Conservation (phyloP, 306 rosid species). For the Delonix regia region DNA sequence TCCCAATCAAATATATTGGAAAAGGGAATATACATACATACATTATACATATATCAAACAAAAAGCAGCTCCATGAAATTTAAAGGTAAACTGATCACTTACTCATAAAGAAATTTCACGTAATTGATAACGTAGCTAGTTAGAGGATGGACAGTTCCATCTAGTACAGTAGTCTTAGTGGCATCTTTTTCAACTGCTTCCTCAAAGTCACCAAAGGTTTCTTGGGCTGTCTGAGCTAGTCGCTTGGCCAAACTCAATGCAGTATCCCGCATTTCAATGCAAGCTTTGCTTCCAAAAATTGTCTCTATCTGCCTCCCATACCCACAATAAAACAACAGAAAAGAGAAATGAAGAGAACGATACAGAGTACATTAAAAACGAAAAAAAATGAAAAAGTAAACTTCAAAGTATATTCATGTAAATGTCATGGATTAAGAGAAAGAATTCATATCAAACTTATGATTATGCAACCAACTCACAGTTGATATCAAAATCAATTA, state of each 20-base stretch:
- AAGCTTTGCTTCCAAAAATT: constrained; percentile 74
- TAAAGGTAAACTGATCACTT: constrained; percentile 46
- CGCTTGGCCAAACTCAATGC: constrained; percentile 73
- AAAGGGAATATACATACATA: not conserved
- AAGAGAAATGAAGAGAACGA: not conserved
- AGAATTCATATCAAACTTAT: not conserved
- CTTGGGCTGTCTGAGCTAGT: constrained; percentile 95
- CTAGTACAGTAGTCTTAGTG: constrained; percentile 88
- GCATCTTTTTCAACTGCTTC: constrained; percentile 99
- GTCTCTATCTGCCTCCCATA: constrained; percentile 55
- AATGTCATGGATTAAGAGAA: not conserved
- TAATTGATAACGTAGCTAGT: constrained; percentile 98
- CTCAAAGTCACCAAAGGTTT: constrained; percentile 94
- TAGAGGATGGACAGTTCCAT: constrained; percentile 97
- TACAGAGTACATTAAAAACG: constrained; percentile 15
- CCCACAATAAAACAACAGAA: not conserved
- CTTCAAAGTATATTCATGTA: not conserved
- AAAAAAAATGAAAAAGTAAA: constrained; percentile 1
- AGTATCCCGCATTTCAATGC: constrained; percentile 82
- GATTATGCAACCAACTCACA: not conserved
- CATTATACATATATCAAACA: not conserved
- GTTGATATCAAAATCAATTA: not conserved
- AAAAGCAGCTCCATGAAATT: not conserved
- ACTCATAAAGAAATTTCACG: constrained; percentile 88
- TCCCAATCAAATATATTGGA: not conserved